Evolutionary conservation across 805 yeast genomes (phyloP).

Genomic region (Ogataea salicorniae): DNA sequence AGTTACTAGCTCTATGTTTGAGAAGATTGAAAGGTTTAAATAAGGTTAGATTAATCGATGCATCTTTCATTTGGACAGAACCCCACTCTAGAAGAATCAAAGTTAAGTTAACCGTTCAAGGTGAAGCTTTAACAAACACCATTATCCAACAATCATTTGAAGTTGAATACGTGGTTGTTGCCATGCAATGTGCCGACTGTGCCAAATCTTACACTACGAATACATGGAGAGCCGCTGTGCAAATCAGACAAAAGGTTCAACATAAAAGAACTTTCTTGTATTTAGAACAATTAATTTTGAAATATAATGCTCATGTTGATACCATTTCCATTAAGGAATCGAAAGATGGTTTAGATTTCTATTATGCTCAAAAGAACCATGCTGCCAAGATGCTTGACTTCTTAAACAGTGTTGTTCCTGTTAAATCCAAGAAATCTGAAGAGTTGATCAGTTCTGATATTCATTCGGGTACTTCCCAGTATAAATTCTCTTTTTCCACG

Average conservation of each 20-base stretch:
- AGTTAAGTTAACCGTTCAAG: slow-evolving; percentile 89
- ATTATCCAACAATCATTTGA: slow-evolving; percentile 92
- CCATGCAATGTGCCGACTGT: slow-evolving; percentile 98
- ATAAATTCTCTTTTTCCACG: slow-evolving; percentile 87
- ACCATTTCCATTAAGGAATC: slow-evolving; percentile 91
- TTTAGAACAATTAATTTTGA: slow-evolving; percentile 90
- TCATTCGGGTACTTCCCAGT: slow-evolving; percentile 81
- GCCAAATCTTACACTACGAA: slow-evolving; percentile 94
- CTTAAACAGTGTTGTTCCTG: slow-evolving; percentile 77
- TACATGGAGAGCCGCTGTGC: slow-evolving; percentile 98
- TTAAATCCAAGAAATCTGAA: slow-evolving; percentile 76
- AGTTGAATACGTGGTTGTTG: slow-evolving; percentile 87
- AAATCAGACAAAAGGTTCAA: slow-evolving; percentile 93
- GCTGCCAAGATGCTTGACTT: slow-evolving; percentile 94
- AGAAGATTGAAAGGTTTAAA: slow-evolving; percentile 83
- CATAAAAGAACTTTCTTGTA: slow-evolving; percentile 96
- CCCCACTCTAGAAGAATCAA: slow-evolving; percentile 96
- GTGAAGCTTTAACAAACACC: slow-evolving; percentile 90
- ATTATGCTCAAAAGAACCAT: slow-evolving; percentile 80
- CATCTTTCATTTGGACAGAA: slow-evolving; percentile 97
- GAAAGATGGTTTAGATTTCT: slow-evolving; percentile 93
- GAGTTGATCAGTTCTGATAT: slow-evolving; percentile 90
- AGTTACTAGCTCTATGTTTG: slow-evolving; percentile 83
- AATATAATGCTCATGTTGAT: slow-evolving; percentile 87
- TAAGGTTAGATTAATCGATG: slow-evolving; percentile 85